These are phyloP conservation scores for Amanita exitialis DNA, from an alignment of 768 basidiomycete species.

Conservation along the genomic window DNA sequence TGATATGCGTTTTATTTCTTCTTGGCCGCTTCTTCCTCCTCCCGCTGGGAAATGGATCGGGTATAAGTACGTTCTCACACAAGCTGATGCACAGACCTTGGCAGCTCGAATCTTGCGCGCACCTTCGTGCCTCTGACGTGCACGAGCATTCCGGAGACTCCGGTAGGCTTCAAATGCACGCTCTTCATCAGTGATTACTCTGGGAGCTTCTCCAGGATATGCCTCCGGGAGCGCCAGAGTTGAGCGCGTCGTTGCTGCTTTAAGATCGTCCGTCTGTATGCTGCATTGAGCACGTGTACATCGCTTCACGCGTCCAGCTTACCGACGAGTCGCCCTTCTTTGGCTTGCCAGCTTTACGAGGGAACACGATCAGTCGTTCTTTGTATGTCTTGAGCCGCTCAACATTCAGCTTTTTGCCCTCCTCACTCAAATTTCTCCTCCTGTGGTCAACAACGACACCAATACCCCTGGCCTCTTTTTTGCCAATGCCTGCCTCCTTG, in stretches of 20 bases:
- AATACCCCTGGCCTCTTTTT: conserved; percentile 86
- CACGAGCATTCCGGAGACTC: conserved; percentile 78
- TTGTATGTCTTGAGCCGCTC: conserved; percentile 93
- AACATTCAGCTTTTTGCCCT: conserved; percentile 93
- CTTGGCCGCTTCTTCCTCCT: conserved; percentile 89
- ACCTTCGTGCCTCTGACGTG: conserved; percentile 79
- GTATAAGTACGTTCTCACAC: background rate
- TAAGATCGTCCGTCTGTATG: conserved; percentile 71
- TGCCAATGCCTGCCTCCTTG: conserved; percentile 91
- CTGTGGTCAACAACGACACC: conserved; percentile 97
- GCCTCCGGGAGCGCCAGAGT: conserved; percentile 57
- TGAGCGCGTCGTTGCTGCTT: conserved; percentile 62
- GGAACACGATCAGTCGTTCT: conserved; percentile 89
- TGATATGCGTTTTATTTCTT: conserved; percentile 55
- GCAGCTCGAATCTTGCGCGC: conserved; percentile 75
- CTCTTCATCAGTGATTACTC: conserved; percentile 89
- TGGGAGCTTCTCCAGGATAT: conserved; percentile 71
- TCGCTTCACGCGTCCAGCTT: conserved; percentile 21
- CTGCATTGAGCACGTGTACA: conserved; percentile 5
- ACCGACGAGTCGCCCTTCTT: conserved; percentile 94
- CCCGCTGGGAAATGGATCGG: conserved; percentile 31
- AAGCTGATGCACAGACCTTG: conserved; percentile 50
- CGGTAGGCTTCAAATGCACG: conserved; percentile 82
- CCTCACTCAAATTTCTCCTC: conserved; percentile 92
- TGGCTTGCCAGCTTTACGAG: conserved; percentile 88